Percentiles rank a stretch among this genome's conserved stretches.
Conservation (phyloP, 108 stramenopile species). For the Craspedostauros australis region DNA sequence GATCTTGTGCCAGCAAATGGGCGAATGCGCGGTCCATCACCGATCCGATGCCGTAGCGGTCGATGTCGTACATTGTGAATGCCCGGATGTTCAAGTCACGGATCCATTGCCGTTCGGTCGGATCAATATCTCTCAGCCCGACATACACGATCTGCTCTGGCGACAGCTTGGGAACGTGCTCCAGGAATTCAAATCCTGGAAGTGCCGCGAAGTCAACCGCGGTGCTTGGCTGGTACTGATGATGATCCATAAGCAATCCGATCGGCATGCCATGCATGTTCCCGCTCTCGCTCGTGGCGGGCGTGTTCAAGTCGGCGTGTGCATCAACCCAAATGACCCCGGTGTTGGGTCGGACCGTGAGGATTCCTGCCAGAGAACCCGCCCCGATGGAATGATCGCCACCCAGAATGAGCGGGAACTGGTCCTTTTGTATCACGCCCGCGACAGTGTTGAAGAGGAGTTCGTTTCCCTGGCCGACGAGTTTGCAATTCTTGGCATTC, state of each 20-base stretch:
- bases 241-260: slow-evolving; percentile 84
- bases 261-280: slow-evolving; percentile 99
- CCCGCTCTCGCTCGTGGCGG: slow-evolving; percentile 82
- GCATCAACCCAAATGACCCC: slow-evolving; percentile 99
- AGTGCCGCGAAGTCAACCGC: slow-evolving; percentile 62
- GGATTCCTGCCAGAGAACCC: slow-evolving; percentile 88
- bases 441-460: slow-evolving; percentile 58
- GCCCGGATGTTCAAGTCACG: slow-evolving; percentile 73
- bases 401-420: slow-evolving; percentile 89
- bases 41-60: slow-evolving; percentile 91
- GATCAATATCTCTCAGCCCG: slow-evolving; percentile 94
- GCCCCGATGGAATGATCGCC: slow-evolving; percentile 98
- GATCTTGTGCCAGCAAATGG: slow-evolving; percentile 67
- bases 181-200: slow-evolving; percentile 90
- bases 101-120: slow-evolving; percentile 79
- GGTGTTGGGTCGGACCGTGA: slow-evolving; percentile 79
- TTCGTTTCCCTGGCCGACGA: slow-evolving; percentile 49
- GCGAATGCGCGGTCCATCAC: slow-evolving; percentile 94
- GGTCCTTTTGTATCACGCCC: slow-evolving; percentile 39
- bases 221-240: background rate
- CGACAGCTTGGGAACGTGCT: slow-evolving; percentile 43
- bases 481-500: slow-evolving; percentile 60
- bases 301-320: slow-evolving; percentile 99
- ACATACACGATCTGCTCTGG: slow-evolving; percentile 92
- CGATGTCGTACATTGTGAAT: slow-evolving; percentile 96